Conservation (phyloP, 2,329 filamentous ascomycete genomes). For the Fusarium sacchari region DNA sequence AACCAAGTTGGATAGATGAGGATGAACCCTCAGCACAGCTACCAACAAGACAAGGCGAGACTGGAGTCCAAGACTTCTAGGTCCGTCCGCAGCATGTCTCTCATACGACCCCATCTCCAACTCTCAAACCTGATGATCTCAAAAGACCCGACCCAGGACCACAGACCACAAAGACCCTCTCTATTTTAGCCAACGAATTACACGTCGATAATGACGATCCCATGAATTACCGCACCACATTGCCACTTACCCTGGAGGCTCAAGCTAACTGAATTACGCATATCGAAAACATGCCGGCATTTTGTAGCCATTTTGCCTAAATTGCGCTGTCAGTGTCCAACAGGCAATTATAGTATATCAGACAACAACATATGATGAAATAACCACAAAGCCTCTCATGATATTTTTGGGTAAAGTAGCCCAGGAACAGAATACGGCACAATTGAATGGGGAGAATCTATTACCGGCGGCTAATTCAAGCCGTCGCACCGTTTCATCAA, state of each 20-base stretch:
- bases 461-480: constrained; percentile 21
- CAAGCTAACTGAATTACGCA: not conserved
- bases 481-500: constrained; percentile 27
- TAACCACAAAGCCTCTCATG: not conserved
- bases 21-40: constrained; percentile 38
- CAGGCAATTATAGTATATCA: not conserved
- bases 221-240: not conserved
- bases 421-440: not conserved
- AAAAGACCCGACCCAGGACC: not conserved
- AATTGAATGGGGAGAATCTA: not conserved
- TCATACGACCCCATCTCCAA: not conserved
- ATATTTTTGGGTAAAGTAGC: not conserved
- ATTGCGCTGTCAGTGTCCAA: not conserved
- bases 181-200: constrained; percentile 29
- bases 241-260: constrained; percentile 24
- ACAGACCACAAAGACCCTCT: not conserved
- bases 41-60: constrained; percentile 62
- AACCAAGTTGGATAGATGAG: constrained; percentile 71
- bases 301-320: constrained; percentile 21
- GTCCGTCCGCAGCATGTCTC: not conserved
- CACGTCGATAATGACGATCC: constrained; percentile 1
- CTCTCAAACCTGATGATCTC: not conserved
- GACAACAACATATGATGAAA: constrained; percentile 14
- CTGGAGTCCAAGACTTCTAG: constrained; percentile 78
- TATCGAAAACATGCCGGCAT: not conserved